Conservation (phyloP, 2,329 filamentous ascomycete species). For the Proliferodiscus dingleyae region DNA sequence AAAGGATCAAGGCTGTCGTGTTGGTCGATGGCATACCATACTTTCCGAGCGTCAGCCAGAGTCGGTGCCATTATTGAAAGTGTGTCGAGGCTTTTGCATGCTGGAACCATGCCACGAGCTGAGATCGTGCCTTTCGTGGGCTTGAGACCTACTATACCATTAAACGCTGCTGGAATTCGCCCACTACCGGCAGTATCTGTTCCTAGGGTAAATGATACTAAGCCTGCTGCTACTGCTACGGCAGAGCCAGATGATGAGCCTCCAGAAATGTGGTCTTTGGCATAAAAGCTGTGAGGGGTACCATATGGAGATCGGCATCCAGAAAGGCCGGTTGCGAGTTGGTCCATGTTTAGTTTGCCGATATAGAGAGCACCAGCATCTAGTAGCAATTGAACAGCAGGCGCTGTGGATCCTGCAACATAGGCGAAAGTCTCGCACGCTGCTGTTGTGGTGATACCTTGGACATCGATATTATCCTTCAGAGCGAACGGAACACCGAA, state of each 20-base stretch:
- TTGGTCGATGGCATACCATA: slow-evolving; percentile 44
- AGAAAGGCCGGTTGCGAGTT: slow-evolving; percentile 56
- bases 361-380: slow-evolving; percentile 50
- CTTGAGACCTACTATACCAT: slow-evolving; percentile 44
- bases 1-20: slow-evolving; percentile 44
- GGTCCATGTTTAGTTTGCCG: slow-evolving; percentile 56
- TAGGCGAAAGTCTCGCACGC: slow-evolving; percentile 47
- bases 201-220: slow-evolving; percentile 49
- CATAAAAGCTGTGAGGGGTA: slow-evolving; percentile 47
- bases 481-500: slow-evolving; percentile 53
- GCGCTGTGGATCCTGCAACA: slow-evolving; percentile 40
- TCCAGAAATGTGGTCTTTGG: slow-evolving; percentile 46
- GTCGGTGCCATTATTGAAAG: slow-evolving; percentile 44
- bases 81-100: slow-evolving; percentile 49
- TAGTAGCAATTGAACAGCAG: slow-evolving; percentile 43
- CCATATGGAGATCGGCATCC: slow-evolving; percentile 56
- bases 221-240: slow-evolving; percentile 46
- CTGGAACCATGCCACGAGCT: slow-evolving; percentile 43
- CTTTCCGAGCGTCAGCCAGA: slow-evolving; percentile 41
- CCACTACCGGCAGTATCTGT: slow-evolving; percentile 50
- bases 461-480: slow-evolving; percentile 53
- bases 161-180: slow-evolving; percentile 45
- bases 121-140: slow-evolving; percentile 47
- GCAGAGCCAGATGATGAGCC: slow-evolving; percentile 49
- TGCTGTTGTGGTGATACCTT: slow-evolving; percentile 45